Percentiles rank a stretch among this genome's conserved stretches.
phyloP scores from a whole-genome alignment of 2,329 filamentous ascomycete genomes.

The Phoma sp. region DNA sequence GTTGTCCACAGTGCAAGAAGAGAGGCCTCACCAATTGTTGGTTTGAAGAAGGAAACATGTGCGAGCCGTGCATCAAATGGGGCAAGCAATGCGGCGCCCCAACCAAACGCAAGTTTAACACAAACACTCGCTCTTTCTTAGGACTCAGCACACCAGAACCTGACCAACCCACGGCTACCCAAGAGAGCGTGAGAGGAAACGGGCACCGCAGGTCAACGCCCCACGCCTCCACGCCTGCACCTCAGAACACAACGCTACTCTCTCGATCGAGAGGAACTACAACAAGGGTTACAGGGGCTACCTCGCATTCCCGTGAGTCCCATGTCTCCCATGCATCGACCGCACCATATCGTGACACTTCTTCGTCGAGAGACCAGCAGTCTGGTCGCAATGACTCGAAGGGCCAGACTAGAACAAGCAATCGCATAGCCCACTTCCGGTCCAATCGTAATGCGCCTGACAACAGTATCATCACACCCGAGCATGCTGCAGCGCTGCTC shows the following conservation, averaged over 20 bases:
- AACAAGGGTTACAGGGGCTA: neutral
- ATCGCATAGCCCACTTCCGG: neutral
- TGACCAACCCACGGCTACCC: neutral
- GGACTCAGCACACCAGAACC: neutral
- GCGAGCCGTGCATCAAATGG: constrained; percentile 18
- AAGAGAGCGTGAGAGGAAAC: too few species aligned
- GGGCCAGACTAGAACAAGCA: neutral
- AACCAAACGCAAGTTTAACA: neutral
- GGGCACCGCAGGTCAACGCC: too few species aligned
- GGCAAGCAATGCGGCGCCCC: constrained; percentile 4
- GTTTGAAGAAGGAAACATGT: constrained; percentile 11
- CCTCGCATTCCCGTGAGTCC: neutral
- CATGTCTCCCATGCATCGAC: neutral
- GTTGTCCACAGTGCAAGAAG: constrained; percentile 22
- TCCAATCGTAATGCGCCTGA: too few species aligned
- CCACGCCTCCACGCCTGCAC: neutral
- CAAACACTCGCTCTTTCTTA: neutral
- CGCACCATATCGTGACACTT: neutral
- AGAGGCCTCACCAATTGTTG: constrained; percentile 21
- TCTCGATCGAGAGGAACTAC: neutral
- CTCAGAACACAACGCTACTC: neutral
- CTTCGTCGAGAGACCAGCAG: neutral
- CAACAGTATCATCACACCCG: neutral
- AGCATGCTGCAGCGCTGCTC: neutral
- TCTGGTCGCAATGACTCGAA: neutral